Evolutionary conservation across 345 rosid species (phyloP), one percentile per base, ranked within the genome.

Genomic region (Linum lewisii): DNA sequence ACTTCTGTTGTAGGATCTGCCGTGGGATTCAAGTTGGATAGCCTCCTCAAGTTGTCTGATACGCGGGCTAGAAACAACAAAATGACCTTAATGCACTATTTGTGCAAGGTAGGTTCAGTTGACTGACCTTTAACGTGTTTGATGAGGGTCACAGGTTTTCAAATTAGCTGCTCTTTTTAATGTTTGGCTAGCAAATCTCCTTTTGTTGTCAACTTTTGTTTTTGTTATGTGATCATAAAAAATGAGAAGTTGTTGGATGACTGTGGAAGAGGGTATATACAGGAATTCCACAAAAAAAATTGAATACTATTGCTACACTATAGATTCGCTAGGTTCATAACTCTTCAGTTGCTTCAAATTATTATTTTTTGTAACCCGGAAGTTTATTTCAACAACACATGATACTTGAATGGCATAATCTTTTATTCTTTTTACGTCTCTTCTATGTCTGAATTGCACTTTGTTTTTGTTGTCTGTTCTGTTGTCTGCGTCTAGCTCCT

Each of bases 31-130:
- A 92, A 92, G 81, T 73, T 92, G 76, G 98, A 88, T 66, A 92
- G 97, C 78, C 97, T 92, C 76, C 93, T 92, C 26, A 92, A 92
- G 63, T 71, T 92, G 72, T 92, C 98, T 21, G 98, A 92, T 74
- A 88, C 95, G 56, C 96, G 98, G 66, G 98, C 98, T 20, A 83
- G 70, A 77, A 92, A 92, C 77, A 92, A 83, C 73, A 92, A 84
- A 78, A 92, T 88, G 95, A 92, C 96, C 56, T 76, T 88, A 65
- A 85, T 88, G 96, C 97, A 90, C 76, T 90, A 90, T 75, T 76
- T 92, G 61, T 92, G 97, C 86, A 92, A 92, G 97, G 98, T 92
- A 72, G 70, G 72, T 57, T 36, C n/a, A 20, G 49, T n/a, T n/a
- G n/a, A n/a, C 51, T 23, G 25, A 36, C 44, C 58, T 66, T 68